Evolutionary conservation across 2,329 filamentous ascomycete genomes (phyloP).

Genomic region (Thermochaetoides dissita): DNA sequence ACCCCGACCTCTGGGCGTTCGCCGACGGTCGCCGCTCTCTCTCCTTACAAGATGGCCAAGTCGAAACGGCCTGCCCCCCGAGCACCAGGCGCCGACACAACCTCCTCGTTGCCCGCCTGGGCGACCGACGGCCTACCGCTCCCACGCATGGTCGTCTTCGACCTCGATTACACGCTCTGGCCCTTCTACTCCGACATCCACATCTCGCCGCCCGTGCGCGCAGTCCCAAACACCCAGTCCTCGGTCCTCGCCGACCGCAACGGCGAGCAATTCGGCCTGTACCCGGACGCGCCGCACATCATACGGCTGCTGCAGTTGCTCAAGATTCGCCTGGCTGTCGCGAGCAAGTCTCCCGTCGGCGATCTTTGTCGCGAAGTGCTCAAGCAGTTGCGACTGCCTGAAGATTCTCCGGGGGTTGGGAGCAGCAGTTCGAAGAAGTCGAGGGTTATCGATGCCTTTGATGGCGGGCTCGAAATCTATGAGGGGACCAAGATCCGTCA

Average conservation of each 20-base stretch:
- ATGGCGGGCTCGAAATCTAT: slow-evolving; percentile 50
- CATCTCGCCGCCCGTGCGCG: slow-evolving; percentile 57
- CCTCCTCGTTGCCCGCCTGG: slow-evolving; percentile 23
- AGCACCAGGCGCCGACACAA: too few species aligned
- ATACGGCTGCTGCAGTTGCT: slow-evolving; percentile 41
- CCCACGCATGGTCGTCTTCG: slow-evolving; percentile 77
- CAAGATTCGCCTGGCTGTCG: slow-evolving; percentile 49
- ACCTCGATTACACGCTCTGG: slow-evolving; percentile 98
- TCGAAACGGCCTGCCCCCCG: too few species aligned
- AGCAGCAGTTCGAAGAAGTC: slow-evolving; percentile 18
- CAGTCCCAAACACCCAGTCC: slow-evolving; percentile 26
- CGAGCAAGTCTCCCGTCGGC: slow-evolving; percentile 68
- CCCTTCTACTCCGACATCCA: slow-evolving; percentile 97
- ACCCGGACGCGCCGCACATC: slow-evolving; percentile 52
- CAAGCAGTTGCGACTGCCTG: slow-evolving; percentile 50
- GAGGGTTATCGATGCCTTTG: slow-evolving; percentile 43
- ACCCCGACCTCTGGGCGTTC: too few species aligned
- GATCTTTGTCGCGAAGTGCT: slow-evolving; percentile 71
- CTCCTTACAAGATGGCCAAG: too few species aligned
- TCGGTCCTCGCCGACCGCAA: slow-evolving; percentile 33
- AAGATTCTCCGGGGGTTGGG: background rate
- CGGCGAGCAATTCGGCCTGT: slow-evolving; percentile 58
- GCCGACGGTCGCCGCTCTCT: too few species aligned
- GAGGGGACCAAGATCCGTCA: slow-evolving; percentile 76
- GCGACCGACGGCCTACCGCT: slow-evolving; percentile 50